phyloP scores from a whole-genome alignment of 2,329 filamentous ascomycete genomes.

The Ophiognomonia clavigignenti-juglandacearum region DNA sequence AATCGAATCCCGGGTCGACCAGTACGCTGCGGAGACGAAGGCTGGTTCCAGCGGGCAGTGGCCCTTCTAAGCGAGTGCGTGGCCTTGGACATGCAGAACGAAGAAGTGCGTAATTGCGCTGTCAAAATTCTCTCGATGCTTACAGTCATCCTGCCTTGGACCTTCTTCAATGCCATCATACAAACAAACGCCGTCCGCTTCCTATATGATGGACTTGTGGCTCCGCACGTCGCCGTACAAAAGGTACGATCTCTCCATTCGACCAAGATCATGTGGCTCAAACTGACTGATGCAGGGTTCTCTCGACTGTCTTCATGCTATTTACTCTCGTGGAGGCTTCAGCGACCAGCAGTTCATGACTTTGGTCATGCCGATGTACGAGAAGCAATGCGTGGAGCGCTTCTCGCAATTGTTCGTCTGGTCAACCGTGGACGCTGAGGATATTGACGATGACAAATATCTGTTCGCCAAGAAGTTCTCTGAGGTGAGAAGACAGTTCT shows the following conservation, averaged over 20 bases:
- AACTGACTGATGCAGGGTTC: constrained; percentile 52
- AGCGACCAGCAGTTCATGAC: constrained; percentile 72
- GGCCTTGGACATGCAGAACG: constrained; percentile 55
- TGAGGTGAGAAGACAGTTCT: constrained; percentile 54
- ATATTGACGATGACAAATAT: constrained; percentile 89
- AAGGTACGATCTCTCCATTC: constrained; percentile 52
- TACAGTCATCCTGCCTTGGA: constrained; percentile 78
- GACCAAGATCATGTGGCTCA: constrained; percentile 11
- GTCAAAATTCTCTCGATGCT: constrained; percentile 74
- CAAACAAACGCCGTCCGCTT: constrained; percentile 65
- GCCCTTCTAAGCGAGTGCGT: constrained; percentile 71
- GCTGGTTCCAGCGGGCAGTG: constrained; percentile 79
- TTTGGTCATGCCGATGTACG: constrained; percentile 76
- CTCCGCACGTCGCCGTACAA: constrained; percentile 66
- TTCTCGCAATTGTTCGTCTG: constrained; percentile 73
- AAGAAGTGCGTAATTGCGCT: constrained; percentile 64
- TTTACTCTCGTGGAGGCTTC: constrained; percentile 72
- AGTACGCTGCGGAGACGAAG: constrained; percentile 73
- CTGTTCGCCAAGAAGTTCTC: constrained; percentile 89
- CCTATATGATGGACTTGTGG: constrained; percentile 67
- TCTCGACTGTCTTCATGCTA: constrained; percentile 75
- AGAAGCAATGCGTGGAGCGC: constrained; percentile 63
- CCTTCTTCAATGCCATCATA: constrained; percentile 75
- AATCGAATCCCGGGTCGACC: constrained; percentile 63
- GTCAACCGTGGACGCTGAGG: constrained; percentile 72